A percentile compares a stretch with the other conserved stretches of the same genome.
Conservation (phyloP, 1,139 yeast species). For the Magnusiomyces tetraspermus region DNA sequence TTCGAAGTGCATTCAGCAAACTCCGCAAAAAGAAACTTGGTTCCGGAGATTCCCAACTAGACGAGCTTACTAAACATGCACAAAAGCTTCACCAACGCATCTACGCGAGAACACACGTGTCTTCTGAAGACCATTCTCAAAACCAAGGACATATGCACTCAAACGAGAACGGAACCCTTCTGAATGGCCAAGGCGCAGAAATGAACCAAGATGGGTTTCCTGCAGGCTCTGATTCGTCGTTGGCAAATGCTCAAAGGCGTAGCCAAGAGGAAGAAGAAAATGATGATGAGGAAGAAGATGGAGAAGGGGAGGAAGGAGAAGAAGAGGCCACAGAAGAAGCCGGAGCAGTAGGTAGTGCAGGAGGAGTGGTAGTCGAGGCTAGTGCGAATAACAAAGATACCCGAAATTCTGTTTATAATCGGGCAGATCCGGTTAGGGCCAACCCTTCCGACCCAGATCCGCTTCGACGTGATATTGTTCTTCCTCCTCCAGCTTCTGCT, state of each 20-base stretch:
- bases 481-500: slow-evolving; percentile 1
- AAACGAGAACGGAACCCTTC: not conserved
- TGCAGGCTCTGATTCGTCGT: not conserved
- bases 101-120: not conserved
- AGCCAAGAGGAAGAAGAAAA: not conserved
- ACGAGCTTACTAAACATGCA: not conserved
- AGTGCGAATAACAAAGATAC: not conserved
- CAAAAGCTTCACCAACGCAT: not conserved
- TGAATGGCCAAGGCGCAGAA: not conserved
- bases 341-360: not conserved
- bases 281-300: not conserved
- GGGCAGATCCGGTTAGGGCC: not conserved
- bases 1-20: slow-evolving; percentile 11
- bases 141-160: not conserved
- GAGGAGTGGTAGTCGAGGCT: too few species aligned
- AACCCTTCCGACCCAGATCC: not conserved
- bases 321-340: too few species aligned
- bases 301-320: not conserved
- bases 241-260: not conserved
- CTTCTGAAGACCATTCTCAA: not conserved
- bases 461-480: not conserved
- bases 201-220: not conserved
- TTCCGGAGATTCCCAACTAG: slow-evolving; percentile 1
- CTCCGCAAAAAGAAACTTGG: slow-evolving; percentile 4
- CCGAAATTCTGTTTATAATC: not conserved